Evolutionary conservation across 345 rosid genomes (phyloP).

Genomic region (Syzygium grande): DNA sequence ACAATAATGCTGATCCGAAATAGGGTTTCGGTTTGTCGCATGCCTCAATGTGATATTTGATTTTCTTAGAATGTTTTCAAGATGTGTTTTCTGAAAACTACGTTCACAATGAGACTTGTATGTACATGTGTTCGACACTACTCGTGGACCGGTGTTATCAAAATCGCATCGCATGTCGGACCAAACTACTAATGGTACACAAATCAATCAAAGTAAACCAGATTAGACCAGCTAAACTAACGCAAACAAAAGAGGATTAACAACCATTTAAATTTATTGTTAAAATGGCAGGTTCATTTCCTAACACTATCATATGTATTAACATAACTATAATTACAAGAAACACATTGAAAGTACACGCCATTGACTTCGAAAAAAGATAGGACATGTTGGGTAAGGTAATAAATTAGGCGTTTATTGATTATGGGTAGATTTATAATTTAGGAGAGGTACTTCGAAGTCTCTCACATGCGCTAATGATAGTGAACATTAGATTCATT

Average conservation of each 20-base stretch:
- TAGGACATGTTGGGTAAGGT: rapidly evolving
- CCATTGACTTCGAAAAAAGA: not conserved
- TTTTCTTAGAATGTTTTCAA: not conserved
- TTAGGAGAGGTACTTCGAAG: not conserved
- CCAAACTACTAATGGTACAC: not conserved
- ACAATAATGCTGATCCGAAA: not conserved
- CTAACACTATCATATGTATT: rapidly evolving
- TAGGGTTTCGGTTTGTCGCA: not conserved
- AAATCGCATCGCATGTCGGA: not conserved
- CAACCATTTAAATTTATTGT: not conserved
- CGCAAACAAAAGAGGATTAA: not conserved
- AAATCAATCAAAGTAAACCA: not conserved
- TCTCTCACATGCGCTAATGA: not conserved
- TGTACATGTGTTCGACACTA: not conserved
- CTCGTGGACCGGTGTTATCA: not conserved
- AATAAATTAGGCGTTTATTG: not conserved
- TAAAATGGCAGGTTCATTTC: rapidly evolving
- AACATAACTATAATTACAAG: not conserved
- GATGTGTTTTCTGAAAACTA: not conserved
- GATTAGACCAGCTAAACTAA: not conserved
- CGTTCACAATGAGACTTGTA: not conserved
- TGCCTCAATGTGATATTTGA: not conserved
- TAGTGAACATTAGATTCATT: not conserved
- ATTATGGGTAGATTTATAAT: not conserved
- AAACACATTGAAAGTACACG: not conserved